Evolutionary conservation across 352 stramenopile genomes (phyloP).

Genomic region (Aphanomyces invadans): DNA sequence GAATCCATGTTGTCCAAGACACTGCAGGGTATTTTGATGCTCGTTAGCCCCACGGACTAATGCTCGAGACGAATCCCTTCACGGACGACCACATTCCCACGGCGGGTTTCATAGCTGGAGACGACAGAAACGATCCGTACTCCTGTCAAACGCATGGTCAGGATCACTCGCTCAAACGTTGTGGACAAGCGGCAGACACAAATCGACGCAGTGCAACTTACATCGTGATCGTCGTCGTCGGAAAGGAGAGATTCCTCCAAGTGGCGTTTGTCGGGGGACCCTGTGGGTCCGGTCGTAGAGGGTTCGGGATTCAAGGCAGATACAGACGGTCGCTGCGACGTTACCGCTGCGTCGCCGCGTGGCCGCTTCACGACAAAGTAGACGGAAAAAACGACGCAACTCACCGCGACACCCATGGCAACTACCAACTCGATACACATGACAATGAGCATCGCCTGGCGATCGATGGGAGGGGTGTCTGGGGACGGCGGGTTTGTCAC

Average conservation of each 20-base stretch:
- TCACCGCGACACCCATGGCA: constrained; percentile 68
- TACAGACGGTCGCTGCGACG: background rate
- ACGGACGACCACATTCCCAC: constrained; percentile 18
- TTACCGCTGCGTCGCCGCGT: constrained; percentile 27
- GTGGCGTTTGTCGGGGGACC: background rate
- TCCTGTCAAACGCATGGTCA: background rate
- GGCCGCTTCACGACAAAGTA: constrained; percentile 84
- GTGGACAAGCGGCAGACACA: no score
- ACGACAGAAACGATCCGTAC: constrained; percentile 22
- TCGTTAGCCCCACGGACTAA: constrained; percentile 21
- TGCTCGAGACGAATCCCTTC: constrained; percentile 20
- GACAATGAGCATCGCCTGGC: constrained; percentile 74
- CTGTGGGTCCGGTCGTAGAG: background rate
- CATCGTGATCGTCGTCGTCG: constrained; percentile 20
- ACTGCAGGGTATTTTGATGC: background rate
- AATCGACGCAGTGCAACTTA: no score
- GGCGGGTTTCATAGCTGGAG: background rate
- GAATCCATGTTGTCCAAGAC: no score
- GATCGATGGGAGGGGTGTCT: constrained; percentile 68
- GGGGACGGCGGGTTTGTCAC: constrained; percentile 58
- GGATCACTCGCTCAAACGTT: background rate
- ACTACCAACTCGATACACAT: constrained; percentile 83
- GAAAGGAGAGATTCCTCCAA: constrained; percentile 22
- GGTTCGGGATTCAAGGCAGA: background rate
- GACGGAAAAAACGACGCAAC: constrained; percentile 78